Percentiles rank a stretch among this genome's conserved stretches.
These are phyloP conservation scores for Stentor roeselii DNA, from an alignment of 73 alveolate genomes.

Conservation along the genomic window DNA sequence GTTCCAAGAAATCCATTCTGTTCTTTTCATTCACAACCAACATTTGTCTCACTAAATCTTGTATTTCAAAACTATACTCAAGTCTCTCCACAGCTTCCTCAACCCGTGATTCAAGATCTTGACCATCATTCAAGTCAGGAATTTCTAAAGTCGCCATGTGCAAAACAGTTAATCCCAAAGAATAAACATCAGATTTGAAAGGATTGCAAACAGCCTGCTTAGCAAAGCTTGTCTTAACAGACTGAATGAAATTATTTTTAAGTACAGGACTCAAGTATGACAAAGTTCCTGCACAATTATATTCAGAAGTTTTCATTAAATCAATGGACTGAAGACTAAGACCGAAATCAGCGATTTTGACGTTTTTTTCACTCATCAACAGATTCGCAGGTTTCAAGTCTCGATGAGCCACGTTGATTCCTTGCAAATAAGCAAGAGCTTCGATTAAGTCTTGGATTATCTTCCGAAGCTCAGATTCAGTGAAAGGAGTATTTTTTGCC, in stretches of 20 bases:
- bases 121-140: neutral
- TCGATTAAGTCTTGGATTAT: constrained; percentile 3
- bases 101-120: neutral
- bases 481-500: neutral
- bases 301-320: neutral
- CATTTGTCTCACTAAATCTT: neutral
- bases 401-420: constrained; percentile 21
- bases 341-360: neutral
- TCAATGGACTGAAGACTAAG: neutral
- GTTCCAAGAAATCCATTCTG: constrained; percentile 15
- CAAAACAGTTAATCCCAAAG: constrained; percentile 10
- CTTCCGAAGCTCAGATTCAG: constrained; percentile 2
- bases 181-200: constrained; percentile 27
- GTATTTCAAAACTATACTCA: neutral
- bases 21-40: neutral
- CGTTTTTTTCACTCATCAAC: neutral
- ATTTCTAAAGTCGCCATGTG: constrained; percentile 11
- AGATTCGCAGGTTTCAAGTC: constrained; percentile 27
- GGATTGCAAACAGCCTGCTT: constrained; percentile 8
- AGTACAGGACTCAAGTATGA: constrained; percentile 21
- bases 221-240: neutral
- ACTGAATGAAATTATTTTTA: neutral
- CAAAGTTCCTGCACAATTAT: neutral
- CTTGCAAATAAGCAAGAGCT: constrained; percentile 25
- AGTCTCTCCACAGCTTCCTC: neutral